These are phyloP conservation scores for Periconia sp. DNA, from an alignment of 2,329 filamentous ascomycete genomes.

Conservation along the genomic window DNA sequence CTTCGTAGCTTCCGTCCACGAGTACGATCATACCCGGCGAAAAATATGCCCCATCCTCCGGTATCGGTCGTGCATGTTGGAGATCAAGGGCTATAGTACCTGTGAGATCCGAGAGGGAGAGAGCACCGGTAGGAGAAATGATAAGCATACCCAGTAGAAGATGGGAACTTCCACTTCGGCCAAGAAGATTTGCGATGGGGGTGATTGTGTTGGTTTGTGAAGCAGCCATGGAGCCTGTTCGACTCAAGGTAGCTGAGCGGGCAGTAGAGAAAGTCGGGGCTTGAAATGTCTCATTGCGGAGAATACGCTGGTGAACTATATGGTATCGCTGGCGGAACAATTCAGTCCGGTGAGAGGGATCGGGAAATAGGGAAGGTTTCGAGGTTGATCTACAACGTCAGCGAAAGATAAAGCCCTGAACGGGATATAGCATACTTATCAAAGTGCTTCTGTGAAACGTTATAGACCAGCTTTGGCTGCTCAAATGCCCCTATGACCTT, in stretches of 20 bases:
- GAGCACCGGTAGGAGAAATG: constrained; percentile 77
- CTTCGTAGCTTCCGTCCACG: constrained; percentile 94
- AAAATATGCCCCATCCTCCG: constrained; percentile 89
- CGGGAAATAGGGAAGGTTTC: constrained; percentile 64
- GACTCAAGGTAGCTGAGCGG: constrained; percentile 58
- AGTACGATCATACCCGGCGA: constrained; percentile 95
- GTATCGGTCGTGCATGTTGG: constrained; percentile 78
- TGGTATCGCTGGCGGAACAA: constrained; percentile 91
- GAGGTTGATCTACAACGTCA: constrained; percentile 44
- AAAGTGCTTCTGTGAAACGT: constrained; percentile 86
- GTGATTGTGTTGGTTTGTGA: constrained; percentile 80
- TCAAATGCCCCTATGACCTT: constrained; percentile 84
- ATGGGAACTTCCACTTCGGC: constrained; percentile 82
- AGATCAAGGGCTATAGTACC: constrained; percentile 88
- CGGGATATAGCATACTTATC: constrained; percentile 63
- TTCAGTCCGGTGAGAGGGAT: constrained; percentile 79
- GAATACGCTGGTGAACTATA: constrained; percentile 86
- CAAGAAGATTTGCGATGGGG: constrained; percentile 76
- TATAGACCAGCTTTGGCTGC: constrained; percentile 80
- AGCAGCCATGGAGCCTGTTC: constrained; percentile 61
- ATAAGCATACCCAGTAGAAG: constrained; percentile 85
- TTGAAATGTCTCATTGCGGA: constrained; percentile 94
- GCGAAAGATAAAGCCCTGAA: neutral
- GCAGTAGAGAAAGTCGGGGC: constrained; percentile 73
- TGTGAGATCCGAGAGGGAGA: constrained; percentile 85